Conservation (phyloP, 306 rosid species). For the Sindora glabra region DNA sequence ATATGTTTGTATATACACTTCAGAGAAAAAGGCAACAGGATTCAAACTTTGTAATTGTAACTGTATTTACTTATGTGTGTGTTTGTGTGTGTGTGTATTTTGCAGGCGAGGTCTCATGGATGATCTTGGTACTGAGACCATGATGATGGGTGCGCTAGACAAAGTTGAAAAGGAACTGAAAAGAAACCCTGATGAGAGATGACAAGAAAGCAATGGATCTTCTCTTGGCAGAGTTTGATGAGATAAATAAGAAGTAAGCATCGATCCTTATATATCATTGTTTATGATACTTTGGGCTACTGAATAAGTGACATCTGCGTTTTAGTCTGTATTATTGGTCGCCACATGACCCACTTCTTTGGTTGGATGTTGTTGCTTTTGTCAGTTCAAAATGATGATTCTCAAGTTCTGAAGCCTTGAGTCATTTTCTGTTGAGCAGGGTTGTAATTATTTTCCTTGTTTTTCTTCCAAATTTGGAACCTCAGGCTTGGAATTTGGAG, state of each 20-base stretch:
- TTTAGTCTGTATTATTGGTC: not conserved
- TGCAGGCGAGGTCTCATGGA: slow-evolving; percentile 75
- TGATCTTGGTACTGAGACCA: slow-evolving; percentile 74
- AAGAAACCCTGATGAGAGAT: slow-evolving; percentile 76
- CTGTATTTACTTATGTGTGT: not conserved
- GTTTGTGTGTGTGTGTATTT: not conserved
- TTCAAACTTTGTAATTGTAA: not conserved
- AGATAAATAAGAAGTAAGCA: slow-evolving; percentile 69
- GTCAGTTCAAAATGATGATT: not conserved
- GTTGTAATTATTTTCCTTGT: not conserved
- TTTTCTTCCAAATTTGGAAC: not conserved
- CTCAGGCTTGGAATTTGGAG: slow-evolving; percentile 58
- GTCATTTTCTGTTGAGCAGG: not conserved
- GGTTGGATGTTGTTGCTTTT: not conserved
- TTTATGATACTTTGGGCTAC: not conserved
- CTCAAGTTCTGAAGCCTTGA: not conserved
- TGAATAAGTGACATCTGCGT: slow-evolving; percentile 4
- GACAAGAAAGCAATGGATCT: slow-evolving; percentile 87
- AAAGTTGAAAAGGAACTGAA: slow-evolving; percentile 78
- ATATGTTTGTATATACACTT: not conserved
- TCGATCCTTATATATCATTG: not conserved
- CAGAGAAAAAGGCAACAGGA: not conserved
- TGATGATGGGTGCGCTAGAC: slow-evolving; percentile 87
- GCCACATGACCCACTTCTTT: not conserved
- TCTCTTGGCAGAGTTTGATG: slow-evolving; percentile 80